Evolutionary conservation across 2,329 filamentous ascomycete genomes (phyloP).

Genomic region (Amphichorda felina): DNA sequence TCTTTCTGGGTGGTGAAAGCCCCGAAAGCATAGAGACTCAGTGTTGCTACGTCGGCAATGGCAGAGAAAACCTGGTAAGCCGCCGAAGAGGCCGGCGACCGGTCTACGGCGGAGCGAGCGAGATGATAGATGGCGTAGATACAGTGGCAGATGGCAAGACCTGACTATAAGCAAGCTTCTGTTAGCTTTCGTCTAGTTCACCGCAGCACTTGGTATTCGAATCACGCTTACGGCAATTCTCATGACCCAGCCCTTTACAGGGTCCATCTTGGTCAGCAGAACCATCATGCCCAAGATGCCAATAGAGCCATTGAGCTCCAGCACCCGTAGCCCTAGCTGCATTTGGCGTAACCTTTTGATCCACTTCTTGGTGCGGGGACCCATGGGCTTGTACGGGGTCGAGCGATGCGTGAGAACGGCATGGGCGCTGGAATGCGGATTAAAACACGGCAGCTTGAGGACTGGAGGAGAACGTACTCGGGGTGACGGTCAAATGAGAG

Average conservation of each 20-base stretch:
- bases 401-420: slow-evolving; percentile 51
- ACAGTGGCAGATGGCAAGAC: slow-evolving; percentile 59
- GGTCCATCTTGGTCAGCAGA: slow-evolving; percentile 57
- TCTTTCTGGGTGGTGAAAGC: slow-evolving; percentile 32
- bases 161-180: slow-evolving; percentile 41
- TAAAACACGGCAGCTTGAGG: slow-evolving; percentile 4
- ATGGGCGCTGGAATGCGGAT: slow-evolving; percentile 35
- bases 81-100: slow-evolving; percentile 68
- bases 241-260: slow-evolving; percentile 61
- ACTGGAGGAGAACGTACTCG: slow-evolving; percentile 67
- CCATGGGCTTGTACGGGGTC: slow-evolving; percentile 53
- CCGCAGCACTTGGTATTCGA: too few species aligned
- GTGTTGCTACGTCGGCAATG: slow-evolving; percentile 51
- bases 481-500: slow-evolving; percentile 79
- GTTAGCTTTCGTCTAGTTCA: slow-evolving; percentile 4
- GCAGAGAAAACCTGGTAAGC: slow-evolving; percentile 83
- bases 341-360: slow-evolving; percentile 58
- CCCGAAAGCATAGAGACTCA: slow-evolving; percentile 46
- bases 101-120: slow-evolving; percentile 52
- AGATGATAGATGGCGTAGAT: slow-evolving; percentile 77
- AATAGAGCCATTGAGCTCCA: slow-evolving; percentile 56
- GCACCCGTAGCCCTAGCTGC: slow-evolving; percentile 56
- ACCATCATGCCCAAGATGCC: slow-evolving; percentile 68
- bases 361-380: slow-evolving; percentile 53
- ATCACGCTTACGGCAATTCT: slow-evolving; percentile 54